A percentile compares a stretch with the other conserved stretches of the same genome.
Evolutionary conservation across 306 rosid genomes (phyloP).

Genomic region (Ceratonia siliqua): DNA sequence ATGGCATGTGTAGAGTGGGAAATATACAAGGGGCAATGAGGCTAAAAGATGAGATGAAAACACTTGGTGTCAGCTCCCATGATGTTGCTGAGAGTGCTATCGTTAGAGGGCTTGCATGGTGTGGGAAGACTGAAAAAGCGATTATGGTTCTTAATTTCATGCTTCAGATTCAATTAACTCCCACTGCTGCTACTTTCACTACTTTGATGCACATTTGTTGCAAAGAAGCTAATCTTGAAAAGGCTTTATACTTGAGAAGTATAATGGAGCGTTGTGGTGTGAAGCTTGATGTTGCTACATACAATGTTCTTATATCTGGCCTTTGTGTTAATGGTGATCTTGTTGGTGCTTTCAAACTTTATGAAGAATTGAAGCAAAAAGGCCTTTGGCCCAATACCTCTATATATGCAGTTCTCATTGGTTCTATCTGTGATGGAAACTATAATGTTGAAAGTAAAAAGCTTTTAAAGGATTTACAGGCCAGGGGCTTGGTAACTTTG

Average conservation of each 20-base stretch:
- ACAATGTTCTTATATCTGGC: conserved; percentile 73
- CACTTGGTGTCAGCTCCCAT: conserved; percentile 50
- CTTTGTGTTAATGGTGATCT: conserved; percentile 64
- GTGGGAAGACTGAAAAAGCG: conserved; percentile 63
- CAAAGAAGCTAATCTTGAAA: conserved; percentile 56
- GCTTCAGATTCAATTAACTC: conserved; percentile 52
- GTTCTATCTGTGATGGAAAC: conserved; percentile 45
- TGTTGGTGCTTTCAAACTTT: conserved; percentile 61
- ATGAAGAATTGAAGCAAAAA: conserved; percentile 68
- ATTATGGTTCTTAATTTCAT: conserved; percentile 53
- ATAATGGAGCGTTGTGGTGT: conserved; percentile 57
- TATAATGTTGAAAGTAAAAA: conserved; percentile 42
- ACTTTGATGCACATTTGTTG: conserved; percentile 67
- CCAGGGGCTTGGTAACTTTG: conserved; percentile 51
- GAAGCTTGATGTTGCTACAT: conserved; percentile 62
- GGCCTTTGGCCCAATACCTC: conserved; percentile 64
- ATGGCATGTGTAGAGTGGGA: conserved; percentile 75
- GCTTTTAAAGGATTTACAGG: conserved; percentile 58
- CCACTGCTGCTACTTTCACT: conserved; percentile 77
- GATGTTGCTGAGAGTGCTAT: conserved; percentile 74
- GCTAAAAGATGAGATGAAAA: conserved; percentile 64
- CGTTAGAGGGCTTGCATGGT: conserved; percentile 65
- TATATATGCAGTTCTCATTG: conserved; percentile 53
- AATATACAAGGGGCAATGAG: conserved; percentile 61
- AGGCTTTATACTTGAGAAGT: conserved; percentile 57